phyloP scores from a whole-genome alignment of 1,284 basidiomycete genomes.

The Cryptococcus sp. region DNA sequence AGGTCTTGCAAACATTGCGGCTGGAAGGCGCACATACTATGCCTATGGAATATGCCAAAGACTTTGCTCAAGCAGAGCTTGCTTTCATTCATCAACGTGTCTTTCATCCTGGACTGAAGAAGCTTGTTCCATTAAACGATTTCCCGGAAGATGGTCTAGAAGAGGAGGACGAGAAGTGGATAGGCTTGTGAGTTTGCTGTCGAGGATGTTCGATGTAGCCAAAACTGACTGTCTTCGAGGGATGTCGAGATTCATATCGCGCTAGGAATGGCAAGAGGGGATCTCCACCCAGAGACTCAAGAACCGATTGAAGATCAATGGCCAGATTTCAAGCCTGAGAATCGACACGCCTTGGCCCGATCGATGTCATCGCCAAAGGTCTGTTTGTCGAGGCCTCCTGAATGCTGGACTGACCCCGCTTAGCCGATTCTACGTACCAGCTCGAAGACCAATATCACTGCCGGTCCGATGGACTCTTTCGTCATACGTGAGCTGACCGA shows the following conservation, averaged over 20 bases:
- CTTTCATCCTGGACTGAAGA: slow-evolving; percentile 67
- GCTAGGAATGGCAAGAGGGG: slow-evolving; percentile 65
- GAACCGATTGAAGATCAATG: slow-evolving; percentile 74
- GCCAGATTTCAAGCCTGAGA: slow-evolving; percentile 52
- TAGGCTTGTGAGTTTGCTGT: slow-evolving; percentile 61
- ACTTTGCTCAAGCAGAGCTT: slow-evolving; percentile 72
- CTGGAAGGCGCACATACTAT: slow-evolving; percentile 82
- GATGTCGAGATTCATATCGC: slow-evolving; percentile 43
- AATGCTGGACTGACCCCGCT: too few relatives aligned
- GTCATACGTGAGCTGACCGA: slow-evolving; percentile 26
- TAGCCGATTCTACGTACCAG: slow-evolving; percentile 6
- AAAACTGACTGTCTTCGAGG: slow-evolving; percentile 18
- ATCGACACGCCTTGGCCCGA: neutral
- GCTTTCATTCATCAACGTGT: slow-evolving; percentile 94
- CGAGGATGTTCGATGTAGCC: neutral
- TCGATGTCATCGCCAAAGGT: neutral
- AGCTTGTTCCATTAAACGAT: slow-evolving; percentile 65
- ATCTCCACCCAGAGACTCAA: slow-evolving; percentile 70
- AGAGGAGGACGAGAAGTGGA: slow-evolving; percentile 63
- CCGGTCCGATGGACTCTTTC: slow-evolving; percentile 41
- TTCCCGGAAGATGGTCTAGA: slow-evolving; percentile 55
- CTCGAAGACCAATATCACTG: slow-evolving; percentile 7
- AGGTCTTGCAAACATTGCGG: slow-evolving; percentile 64
- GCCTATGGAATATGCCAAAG: slow-evolving; percentile 67
- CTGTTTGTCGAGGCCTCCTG: too few relatives aligned